Evolutionary conservation across 257 asterid species (phyloP), one percentile per base, ranked within the genome.

Genomic region (Gentiana dahurica): DNA sequence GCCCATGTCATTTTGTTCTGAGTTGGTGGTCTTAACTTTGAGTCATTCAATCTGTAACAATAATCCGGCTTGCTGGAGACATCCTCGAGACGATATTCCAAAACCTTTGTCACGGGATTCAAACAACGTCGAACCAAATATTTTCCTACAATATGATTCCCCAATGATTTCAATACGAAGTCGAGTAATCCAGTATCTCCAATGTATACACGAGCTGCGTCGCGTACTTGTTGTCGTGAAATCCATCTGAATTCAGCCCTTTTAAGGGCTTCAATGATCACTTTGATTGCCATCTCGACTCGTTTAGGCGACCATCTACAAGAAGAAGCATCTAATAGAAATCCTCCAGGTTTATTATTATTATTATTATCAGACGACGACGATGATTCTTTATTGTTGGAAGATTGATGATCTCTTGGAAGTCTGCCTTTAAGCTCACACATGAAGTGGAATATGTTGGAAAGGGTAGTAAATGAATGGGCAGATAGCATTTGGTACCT

Each of bases 271-370:
- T 92, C 95, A 12, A 92, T 82, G n/a, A 92, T 87, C 52, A 83
- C 99, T 57, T 77, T 83, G 15, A 89, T 85, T 12, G 99, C 97
- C 94, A 85, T 88, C 45, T 88, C 95, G 2, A 92, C 90, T 1
- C 99, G 88, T 65, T 86, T 88, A 2, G 95, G 87, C 0, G 99
- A 92, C 99, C 99, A 92, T 49, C 99, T 71, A 67, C 99, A 92
- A 1, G 95, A 79, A 1, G 95, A 80, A 5, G 84, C 63, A 50
- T 89, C 96, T 8, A 82, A 82, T 73, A 92, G 69, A 69, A 92
- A 71, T 33, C 87, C 81, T 4, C 24, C 24, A 24, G 24, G 24
- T 24, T 24, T 24, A 24, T 24, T 24, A 24, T 24, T 24, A 15
- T 15, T 15, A 24, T 24, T 24, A 24, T 24, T 24, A 24, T 24